phyloP scores from a whole-genome alignment of 345 rosid species.

The Brassica juncea region DNA sequence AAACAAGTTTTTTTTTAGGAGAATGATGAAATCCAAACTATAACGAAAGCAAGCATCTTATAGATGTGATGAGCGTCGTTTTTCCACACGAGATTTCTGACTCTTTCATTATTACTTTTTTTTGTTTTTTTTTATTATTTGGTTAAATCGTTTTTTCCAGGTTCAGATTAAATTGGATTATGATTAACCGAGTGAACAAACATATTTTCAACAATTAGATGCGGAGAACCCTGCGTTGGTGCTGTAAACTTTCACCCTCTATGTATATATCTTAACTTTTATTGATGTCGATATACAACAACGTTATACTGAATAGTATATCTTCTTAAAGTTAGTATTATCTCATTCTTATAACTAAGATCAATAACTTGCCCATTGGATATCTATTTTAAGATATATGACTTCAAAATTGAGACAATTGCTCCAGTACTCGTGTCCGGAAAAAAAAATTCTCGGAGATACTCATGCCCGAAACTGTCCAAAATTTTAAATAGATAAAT shows the following conservation, averaged over 20 bases:
- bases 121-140: background rate
- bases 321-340: too few relatives aligned
- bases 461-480: too few relatives aligned
- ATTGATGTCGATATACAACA: background rate
- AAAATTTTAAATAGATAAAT: too few relatives aligned
- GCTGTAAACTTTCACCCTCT: background rate
- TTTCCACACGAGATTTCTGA: constrained; percentile 41
- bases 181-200: background rate
- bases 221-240: background rate
- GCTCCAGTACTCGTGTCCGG: too few relatives aligned
- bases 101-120: background rate
- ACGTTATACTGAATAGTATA: too few relatives aligned
- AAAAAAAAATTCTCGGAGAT: too few relatives aligned
- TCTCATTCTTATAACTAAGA: too few relatives aligned
- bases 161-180: background rate
- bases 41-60: constrained; percentile 22
- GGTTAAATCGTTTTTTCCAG: background rate
- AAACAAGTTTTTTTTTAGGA: background rate
- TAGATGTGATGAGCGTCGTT: constrained; percentile 23
- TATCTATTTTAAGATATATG: too few relatives aligned
- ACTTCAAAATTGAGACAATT: too few relatives aligned
- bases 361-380: too few relatives aligned
- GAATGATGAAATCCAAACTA: constrained; percentile 27
- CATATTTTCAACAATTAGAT: background rate
- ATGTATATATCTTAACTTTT: background rate